Conservation (phyloP, 2,329 filamentous ascomycete species). For the Colletotrichum tofieldiae region DNA sequence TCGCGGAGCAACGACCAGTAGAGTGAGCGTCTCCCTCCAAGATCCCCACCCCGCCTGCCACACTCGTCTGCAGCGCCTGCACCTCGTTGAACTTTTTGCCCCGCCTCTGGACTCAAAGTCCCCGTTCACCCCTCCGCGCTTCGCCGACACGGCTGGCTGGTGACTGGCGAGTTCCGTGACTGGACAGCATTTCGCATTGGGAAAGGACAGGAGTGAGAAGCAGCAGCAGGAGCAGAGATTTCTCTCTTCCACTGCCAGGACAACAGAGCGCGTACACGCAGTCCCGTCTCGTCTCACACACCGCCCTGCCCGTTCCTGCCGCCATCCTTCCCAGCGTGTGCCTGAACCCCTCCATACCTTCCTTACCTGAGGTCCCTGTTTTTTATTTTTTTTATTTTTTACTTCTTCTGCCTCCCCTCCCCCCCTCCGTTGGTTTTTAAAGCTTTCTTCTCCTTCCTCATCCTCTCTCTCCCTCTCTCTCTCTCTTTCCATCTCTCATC, state of each 20-base stretch:
- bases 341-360: constrained; percentile 16
- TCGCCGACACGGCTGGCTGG: constrained; percentile 13
- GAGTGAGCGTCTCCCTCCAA: constrained; percentile 1
- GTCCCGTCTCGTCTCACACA: neutral
- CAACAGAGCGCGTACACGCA: constrained; percentile 8
- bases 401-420: constrained; percentile 29
- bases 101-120: constrained; percentile 29
- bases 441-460: constrained; percentile 39
- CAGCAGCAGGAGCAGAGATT: constrained; percentile 38
- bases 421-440: constrained; percentile 38
- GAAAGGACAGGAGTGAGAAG: neutral
- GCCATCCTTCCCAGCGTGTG: constrained; percentile 3
- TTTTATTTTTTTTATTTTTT: constrained; percentile 20
- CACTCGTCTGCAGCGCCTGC: constrained; percentile 23
- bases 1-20: constrained; percentile 18
- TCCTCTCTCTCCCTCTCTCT: constrained; percentile 40
- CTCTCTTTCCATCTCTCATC: constrained; percentile 20
- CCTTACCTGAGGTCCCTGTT: constrained; percentile 15
- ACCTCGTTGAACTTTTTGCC: constrained; percentile 40
- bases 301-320: constrained; percentile 19
- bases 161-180: neutral
- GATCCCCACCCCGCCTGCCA: constrained; percentile 40
- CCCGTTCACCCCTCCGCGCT: constrained; percentile 7
- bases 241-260: constrained; percentile 22
- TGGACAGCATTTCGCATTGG: constrained; percentile 12